Evolutionary conservation across 1,139 yeast genomes (phyloP), one percentile per base, ranked within the genome.

Genomic region (Nakaseomyces nivariensis): DNA sequence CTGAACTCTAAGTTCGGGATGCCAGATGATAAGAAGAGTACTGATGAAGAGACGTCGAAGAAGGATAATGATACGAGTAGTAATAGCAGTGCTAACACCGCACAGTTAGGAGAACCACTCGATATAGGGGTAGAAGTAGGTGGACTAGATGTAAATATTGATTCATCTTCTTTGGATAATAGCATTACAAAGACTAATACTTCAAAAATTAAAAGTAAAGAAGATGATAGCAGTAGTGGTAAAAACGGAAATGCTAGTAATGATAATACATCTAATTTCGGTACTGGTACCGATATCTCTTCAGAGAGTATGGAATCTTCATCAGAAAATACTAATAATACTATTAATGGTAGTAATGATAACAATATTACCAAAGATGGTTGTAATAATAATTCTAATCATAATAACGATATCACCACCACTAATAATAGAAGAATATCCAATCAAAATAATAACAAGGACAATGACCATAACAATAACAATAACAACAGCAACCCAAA

Each of bases 51-150:
- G 11, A 27, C 44, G 34, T n/a, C 33, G 10, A 41, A 27, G 25
- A 41, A 29, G 24, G 34, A 41, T 13, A 29, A 29, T 8, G 25
- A 13, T 9, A 41, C 25, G 11, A 41, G 44, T 17, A 41, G 44
- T 29, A 41, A 29, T 11, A 41, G 44, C 25, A 41, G 44, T n/a
- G 44, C 44, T 1, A 41, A 41, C 11, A 41, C 44, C 3, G 44
- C 44, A n/a, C 44, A 41, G 44, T 25, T 41, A 6, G 44, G 25
- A 8, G 44, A 41, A 11, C 44, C 44, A 1, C 22, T 41, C 5
- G 44, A 41, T 41, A 41, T 41, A 7, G 44, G 44, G 24, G 44
- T 41, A 6, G 44, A 41, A 11, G 44, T 41, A 8, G 44, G 44
- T 13, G 44, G 44, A 13, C 44, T 41, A 2, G 44, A 41, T 17